Conservation (phyloP, 2,329 filamentous ascomycete genomes). For the Trichoderma sp. region DNA sequence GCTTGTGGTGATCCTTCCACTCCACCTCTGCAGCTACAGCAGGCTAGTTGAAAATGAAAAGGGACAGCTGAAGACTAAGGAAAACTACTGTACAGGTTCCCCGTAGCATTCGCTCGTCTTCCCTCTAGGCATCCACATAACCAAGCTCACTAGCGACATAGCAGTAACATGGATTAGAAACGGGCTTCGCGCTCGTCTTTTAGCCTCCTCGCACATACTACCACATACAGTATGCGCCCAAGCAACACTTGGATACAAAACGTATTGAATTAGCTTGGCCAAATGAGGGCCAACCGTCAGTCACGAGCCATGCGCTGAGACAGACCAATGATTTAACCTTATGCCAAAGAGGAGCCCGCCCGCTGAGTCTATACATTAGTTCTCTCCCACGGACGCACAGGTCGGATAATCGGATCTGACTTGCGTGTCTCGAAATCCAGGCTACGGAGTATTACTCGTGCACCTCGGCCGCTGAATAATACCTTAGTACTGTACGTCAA, state of each 20-base stretch:
- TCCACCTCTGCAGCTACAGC: neutral
- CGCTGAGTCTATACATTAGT: neutral
- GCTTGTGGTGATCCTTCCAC: neutral
- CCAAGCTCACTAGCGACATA: neutral
- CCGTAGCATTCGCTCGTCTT: neutral
- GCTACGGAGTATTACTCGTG: neutral
- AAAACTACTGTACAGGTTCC: neutral
- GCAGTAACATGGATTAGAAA: neutral
- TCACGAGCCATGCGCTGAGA: constrained; percentile 3
- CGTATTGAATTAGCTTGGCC: neutral
- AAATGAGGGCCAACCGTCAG: neutral
- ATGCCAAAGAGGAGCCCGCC: constrained; percentile 5
- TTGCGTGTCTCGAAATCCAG: neutral
- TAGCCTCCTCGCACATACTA: neutral
- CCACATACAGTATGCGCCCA: neutral
- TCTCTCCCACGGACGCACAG: neutral
- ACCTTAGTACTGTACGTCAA: neutral
- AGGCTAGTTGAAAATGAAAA: neutral
- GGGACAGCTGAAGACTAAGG: neutral
- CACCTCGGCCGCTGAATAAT: neutral
- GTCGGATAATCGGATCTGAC: neutral
- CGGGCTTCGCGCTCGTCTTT: neutral
- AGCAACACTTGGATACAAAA: too few species aligned
- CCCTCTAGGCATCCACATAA: neutral
- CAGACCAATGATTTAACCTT: constrained; percentile 16